Evolutionary conservation across 192 early-diverging fungal species (phyloP).

Genomic region (Gonapodya sp.): DNA sequence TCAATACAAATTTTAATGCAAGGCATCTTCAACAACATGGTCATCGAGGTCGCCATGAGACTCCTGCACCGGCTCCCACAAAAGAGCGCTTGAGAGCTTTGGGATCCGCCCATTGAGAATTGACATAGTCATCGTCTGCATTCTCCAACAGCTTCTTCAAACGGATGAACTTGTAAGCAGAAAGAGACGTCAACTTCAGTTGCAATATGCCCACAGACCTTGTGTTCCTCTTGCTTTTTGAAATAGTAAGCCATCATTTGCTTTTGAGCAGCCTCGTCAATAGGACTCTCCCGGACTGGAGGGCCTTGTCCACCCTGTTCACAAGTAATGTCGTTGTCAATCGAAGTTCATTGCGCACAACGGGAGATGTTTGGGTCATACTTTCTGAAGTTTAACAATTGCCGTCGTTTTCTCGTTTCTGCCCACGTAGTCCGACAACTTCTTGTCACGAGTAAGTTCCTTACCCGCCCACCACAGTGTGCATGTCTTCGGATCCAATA

Average conservation of each 20-base stretch:
- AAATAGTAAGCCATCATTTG: constrained; percentile 54
- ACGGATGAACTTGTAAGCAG: background rate
- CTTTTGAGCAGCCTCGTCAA: constrained; percentile 39
- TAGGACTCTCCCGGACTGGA: constrained; percentile 39
- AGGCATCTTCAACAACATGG: too few relatives aligned
- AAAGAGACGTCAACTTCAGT: constrained; percentile 8
- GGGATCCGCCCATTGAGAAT: constrained; percentile 45
- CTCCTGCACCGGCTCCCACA: constrained; percentile 27
- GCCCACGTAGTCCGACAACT: constrained; percentile 40
- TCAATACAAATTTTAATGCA: too few relatives aligned
- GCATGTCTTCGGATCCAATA: constrained; percentile 24
- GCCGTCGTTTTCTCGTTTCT: constrained; percentile 52
- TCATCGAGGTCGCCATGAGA: constrained; percentile 24
- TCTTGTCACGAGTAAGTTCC: constrained; percentile 37
- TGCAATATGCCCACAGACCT: constrained; percentile 22
- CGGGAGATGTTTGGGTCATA: constrained; percentile 12
- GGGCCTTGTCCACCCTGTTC: constrained; percentile 34
- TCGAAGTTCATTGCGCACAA: too few relatives aligned
- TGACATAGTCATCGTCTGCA: constrained; percentile 45
- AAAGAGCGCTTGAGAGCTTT: constrained; percentile 40
- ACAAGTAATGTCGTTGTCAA: too few relatives aligned
- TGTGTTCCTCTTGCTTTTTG: constrained; percentile 49
- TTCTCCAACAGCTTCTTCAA: constrained; percentile 38
- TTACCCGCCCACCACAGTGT: constrained; percentile 53
- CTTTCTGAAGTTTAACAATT: constrained; percentile 44